Evolutionary conservation across 2,329 filamentous ascomycete species (phyloP).

Genomic region (Pezicula neosporulosa): DNA sequence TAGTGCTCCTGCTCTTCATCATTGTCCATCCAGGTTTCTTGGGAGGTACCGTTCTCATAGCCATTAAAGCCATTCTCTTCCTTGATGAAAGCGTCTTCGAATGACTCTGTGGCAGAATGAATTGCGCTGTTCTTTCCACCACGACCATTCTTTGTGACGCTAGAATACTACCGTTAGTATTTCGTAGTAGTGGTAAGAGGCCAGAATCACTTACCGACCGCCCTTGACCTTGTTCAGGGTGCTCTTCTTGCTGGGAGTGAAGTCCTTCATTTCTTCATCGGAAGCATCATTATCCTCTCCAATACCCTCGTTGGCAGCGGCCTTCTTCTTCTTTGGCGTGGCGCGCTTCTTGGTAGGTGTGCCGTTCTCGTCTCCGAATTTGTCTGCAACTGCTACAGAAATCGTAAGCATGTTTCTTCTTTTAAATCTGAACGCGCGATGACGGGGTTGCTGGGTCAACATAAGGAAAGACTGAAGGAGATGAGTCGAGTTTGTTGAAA

Average conservation of each 20-base stretch:
- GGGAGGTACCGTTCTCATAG: no score
- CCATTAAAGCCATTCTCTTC: no score
- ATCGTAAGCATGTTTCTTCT: conserved; percentile 19
- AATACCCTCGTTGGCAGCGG: conserved; percentile 4
- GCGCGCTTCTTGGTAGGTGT: neutral
- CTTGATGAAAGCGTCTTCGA: no score
- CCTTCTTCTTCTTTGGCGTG: conserved; percentile 3
- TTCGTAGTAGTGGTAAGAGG: neutral
- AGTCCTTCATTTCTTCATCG: neutral
- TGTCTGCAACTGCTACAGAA: conserved; percentile 21
- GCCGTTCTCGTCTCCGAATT: conserved; percentile 19
- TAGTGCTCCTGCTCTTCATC: no score
- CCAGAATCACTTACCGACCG: conserved; percentile 13
- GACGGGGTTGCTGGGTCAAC: conserved; percentile 4
- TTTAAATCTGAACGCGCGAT: conserved; percentile 6
- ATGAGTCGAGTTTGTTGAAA: neutral
- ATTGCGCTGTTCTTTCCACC: no score
- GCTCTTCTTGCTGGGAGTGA: conserved; percentile 16
- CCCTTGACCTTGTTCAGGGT: conserved; percentile 16
- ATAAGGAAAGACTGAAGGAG: conserved; percentile 13
- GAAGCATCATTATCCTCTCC: conserved; percentile 13
- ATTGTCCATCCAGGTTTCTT: no score
- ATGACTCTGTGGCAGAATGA: no score
- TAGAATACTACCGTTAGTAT: neutral
- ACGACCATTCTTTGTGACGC: no score